Percentiles rank a stretch among this genome's conserved stretches.
phyloP scores from a whole-genome alignment of 305 asterid species.

The Withania somnifera region DNA sequence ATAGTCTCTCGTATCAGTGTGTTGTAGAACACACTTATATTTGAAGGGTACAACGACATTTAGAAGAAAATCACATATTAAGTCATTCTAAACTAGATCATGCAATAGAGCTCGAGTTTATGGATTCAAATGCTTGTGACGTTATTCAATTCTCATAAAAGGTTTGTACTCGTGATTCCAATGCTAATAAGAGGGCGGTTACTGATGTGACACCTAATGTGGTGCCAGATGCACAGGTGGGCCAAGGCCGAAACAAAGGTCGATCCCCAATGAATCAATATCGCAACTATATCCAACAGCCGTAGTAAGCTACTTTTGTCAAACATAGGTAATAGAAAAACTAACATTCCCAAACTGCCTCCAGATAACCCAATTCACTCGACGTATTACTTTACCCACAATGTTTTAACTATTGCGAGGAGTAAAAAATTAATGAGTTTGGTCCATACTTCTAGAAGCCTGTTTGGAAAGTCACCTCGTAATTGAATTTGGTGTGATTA shows the following conservation, averaged over 20 bases:
- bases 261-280: neutral
- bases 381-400: neutral
- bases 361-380: neutral
- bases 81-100: neutral
- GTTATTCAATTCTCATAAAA: neutral
- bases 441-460: neutral
- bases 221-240: neutral
- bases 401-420: neutral
- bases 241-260: neutral
- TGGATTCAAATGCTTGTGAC: neutral
- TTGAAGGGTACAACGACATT: neutral
- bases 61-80: neutral
- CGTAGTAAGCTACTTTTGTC: neutral
- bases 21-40: neutral
- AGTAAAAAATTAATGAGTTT: neutral
- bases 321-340: neutral
- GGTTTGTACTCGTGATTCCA: neutral
- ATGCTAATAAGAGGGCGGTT: neutral
- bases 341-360: neutral
- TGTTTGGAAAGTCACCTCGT: neutral
- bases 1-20: neutral
- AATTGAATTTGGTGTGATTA: too few species aligned
- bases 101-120: neutral
- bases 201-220: neutral
- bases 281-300: neutral